Base-by-base conservation (phyloP, 164 flowering plant species). In the Magnolia changhungtana region DNA sequence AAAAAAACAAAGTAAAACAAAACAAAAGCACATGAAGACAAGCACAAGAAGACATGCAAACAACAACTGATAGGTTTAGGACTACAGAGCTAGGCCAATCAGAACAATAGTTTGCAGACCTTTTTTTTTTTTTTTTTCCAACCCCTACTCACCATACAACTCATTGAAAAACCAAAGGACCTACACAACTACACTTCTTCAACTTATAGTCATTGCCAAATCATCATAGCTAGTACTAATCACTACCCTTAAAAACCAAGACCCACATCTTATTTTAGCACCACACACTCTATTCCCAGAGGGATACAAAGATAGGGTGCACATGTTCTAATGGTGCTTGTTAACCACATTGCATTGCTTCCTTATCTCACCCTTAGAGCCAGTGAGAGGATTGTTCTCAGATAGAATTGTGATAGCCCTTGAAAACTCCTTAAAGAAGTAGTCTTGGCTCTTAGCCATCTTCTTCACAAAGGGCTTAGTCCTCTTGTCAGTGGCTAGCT, bases 341-440 rank as follows among this genome's bases (percentile, higher is more conserved):
- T 94, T 94, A 31, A 88, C 96, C 67, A 91, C 85, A 86, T 80
- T 88, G 83, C 98, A 95, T 74, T 90, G 94, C 90, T 83, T 86
- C 70, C 98, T 88, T 83, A 95, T 89, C 90, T 95, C 99, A 78
- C 99, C 99, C 81, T 95, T 83, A 1, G 84, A 75, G 23, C 99
- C 98, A 68, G 98, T 95, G 29, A 93, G 95, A 58, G 99, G 99
- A 80, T 95, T 93, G 84, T 95, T 95, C 89, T 93, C 99, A 71
- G 99, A 85, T 10, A 95, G 90, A 29, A 87, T 86, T 75, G 95
- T 76, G 68, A 95, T 87, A 78, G 95, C 98, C 75, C 90, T 88
- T 13, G 90, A 59, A 67, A 92, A 95, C 79, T 95, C 89, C 86
- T 87, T 84, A 81, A 90, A 89, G 89, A 91, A 95, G 83, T 95